A percentile compares a stretch with the other conserved stretches of the same genome.
Conservation (phyloP, 2,329 filamentous ascomycete species). For the Ophiocordyceps camponoti-leonardi region DNA sequence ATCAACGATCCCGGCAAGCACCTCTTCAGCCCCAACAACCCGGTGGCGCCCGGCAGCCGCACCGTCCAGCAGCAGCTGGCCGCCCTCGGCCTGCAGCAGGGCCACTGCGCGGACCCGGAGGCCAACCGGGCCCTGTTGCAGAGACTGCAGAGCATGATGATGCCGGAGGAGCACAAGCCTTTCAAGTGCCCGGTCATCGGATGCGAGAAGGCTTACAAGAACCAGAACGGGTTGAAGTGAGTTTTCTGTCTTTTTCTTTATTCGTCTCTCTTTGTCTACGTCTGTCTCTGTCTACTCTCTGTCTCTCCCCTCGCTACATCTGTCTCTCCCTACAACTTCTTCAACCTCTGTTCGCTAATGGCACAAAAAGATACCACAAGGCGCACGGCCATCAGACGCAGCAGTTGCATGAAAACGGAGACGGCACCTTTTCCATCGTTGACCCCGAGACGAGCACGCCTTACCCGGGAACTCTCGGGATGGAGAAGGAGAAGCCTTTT, state of each 20-base stretch:
- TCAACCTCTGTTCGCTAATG: not conserved
- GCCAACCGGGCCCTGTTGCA: constrained; percentile 43
- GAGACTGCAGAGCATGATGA: constrained; percentile 41
- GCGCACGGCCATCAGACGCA: constrained; percentile 92
- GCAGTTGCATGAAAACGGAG: constrained; percentile 87
- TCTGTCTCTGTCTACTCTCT: not conserved
- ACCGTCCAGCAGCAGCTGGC: constrained; percentile 51
- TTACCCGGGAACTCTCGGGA: constrained; percentile 91
- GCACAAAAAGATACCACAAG: constrained; percentile 40
- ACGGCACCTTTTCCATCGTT: constrained; percentile 95
- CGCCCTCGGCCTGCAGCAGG: constrained; percentile 58
- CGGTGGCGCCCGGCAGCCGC: constrained; percentile 45
- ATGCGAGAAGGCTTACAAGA: constrained; percentile 99
- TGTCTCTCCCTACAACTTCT: no score
- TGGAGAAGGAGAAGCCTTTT: constrained; percentile 99
- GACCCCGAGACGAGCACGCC: constrained; percentile 89
- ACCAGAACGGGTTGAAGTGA: constrained; percentile 96
- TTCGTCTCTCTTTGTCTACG: not conserved
- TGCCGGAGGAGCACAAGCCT: constrained; percentile 86
- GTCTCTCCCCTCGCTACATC: not conserved
- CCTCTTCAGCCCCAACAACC: constrained; percentile 71
- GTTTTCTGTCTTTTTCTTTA: constrained; percentile 10
- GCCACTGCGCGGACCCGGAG: constrained; percentile 64
- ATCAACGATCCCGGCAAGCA: constrained; percentile 94
- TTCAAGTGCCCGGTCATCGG: constrained; percentile 97